Percentiles rank a stretch among this genome's conserved stretches.
Conservation (phyloP, 495 filamentous ascomycete species). For the Aspergillus bertholletiae region DNA sequence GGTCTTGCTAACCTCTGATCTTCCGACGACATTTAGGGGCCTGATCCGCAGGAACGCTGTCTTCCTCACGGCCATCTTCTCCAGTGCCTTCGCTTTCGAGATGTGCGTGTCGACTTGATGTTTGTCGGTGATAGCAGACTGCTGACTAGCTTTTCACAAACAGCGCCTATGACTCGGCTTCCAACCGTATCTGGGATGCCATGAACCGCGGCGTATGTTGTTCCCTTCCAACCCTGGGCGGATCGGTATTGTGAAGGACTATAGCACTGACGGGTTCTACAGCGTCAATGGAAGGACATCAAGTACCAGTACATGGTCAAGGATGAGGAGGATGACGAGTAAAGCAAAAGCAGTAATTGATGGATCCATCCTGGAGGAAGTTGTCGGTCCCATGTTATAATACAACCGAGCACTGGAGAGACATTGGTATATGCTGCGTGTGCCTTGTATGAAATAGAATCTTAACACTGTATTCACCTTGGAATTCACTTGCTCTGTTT, state of each 20-base stretch:
- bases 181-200: conserved; percentile 83
- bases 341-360: conserved; percentile 19
- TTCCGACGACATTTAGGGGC: conserved; percentile 50
- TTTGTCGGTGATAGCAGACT: conserved; percentile 3
- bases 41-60: conserved; percentile 80
- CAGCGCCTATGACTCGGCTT: conserved; percentile 72
- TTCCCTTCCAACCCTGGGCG: neutral
- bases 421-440: conserved; percentile 12
- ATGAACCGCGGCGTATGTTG: conserved; percentile 82
- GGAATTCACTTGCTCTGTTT: conserved; percentile 16
- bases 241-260: neutral
- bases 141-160: conserved; percentile 17
- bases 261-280: conserved; percentile 30
- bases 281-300: conserved; percentile 99
- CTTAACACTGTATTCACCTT: conserved; percentile 11
- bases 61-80: conserved; percentile 85
- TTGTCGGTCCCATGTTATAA: conserved; percentile 21
- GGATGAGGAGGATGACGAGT: conserved; percentile 54
- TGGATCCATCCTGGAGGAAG: conserved; percentile 7
- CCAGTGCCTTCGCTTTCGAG: conserved; percentile 84
- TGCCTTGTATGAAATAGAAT: conserved; percentile 39
- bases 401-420: conserved; percentile 7
- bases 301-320: conserved; percentile 75
- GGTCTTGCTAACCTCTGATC: conserved; percentile 13
- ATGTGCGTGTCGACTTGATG: conserved; percentile 58